Evolutionary conservation across 495 filamentous ascomycete genomes (phyloP).

Genomic region (Tuber umbilicatum): DNA sequence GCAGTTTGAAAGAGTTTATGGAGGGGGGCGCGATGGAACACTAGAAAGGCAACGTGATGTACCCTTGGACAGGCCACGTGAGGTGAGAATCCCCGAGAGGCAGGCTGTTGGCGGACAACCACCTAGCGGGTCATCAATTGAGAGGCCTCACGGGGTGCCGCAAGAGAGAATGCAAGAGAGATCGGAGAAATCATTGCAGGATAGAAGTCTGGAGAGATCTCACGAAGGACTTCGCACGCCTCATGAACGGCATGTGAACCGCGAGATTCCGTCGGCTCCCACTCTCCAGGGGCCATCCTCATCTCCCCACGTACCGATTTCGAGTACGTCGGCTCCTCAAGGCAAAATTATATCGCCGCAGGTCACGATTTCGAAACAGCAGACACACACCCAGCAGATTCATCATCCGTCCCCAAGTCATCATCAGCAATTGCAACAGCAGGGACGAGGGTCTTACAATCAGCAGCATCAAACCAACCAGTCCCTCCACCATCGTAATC

Average conservation of each 20-base stretch:
- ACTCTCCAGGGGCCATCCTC: background rate
- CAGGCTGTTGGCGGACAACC: background rate
- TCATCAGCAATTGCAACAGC: constrained; percentile 17
- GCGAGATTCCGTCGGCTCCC: background rate
- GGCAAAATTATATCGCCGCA: constrained; percentile 13
- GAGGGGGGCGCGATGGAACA: constrained; percentile 1
- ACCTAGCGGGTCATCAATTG: background rate
- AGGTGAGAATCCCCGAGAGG: constrained; percentile 1
- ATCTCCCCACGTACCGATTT: background rate
- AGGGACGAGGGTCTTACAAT: constrained; percentile 13
- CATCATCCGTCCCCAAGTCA: constrained; percentile 21
- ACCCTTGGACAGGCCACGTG: background rate
- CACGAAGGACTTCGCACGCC: constrained; percentile 9
- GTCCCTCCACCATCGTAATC: constrained; percentile 19
- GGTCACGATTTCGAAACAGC: constrained; percentile 11
- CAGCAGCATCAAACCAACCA: constrained; percentile 18
- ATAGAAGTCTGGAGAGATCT: constrained; percentile 5
- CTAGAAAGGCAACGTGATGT: constrained; percentile 7
- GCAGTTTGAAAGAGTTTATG: constrained; percentile 2
- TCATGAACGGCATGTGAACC: constrained; percentile 3
- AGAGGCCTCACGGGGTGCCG: background rate
- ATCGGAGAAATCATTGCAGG: constrained; percentile 8
- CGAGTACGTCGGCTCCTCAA: background rate
- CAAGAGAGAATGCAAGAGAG: constrained; percentile 9
- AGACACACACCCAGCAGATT: constrained; percentile 19